A percentile compares a stretch with the other conserved stretches of the same genome.
Evolutionary conservation across 192 early-diverging fungal species (phyloP).

Genomic region (Coemansia sp.): DNA sequence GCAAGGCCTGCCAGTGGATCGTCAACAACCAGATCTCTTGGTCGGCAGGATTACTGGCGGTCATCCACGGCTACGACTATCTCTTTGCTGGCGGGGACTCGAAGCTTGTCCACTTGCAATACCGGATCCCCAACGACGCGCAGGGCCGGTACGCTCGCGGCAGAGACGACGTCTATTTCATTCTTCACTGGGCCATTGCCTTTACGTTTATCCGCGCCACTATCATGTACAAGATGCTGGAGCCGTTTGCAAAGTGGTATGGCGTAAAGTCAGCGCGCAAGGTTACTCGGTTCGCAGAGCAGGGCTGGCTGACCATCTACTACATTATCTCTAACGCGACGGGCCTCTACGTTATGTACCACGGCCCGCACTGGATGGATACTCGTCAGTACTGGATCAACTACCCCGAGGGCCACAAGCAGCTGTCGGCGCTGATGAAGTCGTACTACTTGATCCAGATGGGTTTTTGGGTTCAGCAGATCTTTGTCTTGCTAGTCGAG

Average conservation of each 20-base stretch:
- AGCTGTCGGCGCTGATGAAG: slow-evolving; percentile 63
- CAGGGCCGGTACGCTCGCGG: slow-evolving; percentile 53
- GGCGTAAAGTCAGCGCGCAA: slow-evolving; percentile 46
- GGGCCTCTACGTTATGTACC: slow-evolving; percentile 72
- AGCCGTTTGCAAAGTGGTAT: slow-evolving; percentile 42
- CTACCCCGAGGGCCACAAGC: slow-evolving; percentile 67
- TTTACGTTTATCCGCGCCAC: slow-evolving; percentile 72
- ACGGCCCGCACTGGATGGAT: slow-evolving; percentile 74
- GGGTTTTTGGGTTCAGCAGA: slow-evolving; percentile 81
- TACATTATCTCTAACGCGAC: slow-evolving; percentile 65
- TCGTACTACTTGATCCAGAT: slow-evolving; percentile 77
- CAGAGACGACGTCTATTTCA: slow-evolving; percentile 48
- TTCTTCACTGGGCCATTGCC: slow-evolving; percentile 65
- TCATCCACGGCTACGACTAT: slow-evolving; percentile 37
- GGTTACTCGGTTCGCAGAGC: slow-evolving; percentile 68
- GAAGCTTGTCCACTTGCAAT: slow-evolving; percentile 39
- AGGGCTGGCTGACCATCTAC: slow-evolving; percentile 71
- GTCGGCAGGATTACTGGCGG: slow-evolving; percentile 35
- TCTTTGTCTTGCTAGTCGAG: slow-evolving; percentile 74
- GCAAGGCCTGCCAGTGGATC: slow-evolving; percentile 33
- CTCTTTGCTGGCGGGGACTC: slow-evolving; percentile 26
- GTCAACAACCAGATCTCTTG: slow-evolving; percentile 47
- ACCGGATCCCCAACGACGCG: slow-evolving; percentile 36
- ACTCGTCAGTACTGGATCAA: slow-evolving; percentile 70
- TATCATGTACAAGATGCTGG: slow-evolving; percentile 40